phyloP scores from a whole-genome alignment of 257 asterid genomes.

The Solanum clarkiae region DNA sequence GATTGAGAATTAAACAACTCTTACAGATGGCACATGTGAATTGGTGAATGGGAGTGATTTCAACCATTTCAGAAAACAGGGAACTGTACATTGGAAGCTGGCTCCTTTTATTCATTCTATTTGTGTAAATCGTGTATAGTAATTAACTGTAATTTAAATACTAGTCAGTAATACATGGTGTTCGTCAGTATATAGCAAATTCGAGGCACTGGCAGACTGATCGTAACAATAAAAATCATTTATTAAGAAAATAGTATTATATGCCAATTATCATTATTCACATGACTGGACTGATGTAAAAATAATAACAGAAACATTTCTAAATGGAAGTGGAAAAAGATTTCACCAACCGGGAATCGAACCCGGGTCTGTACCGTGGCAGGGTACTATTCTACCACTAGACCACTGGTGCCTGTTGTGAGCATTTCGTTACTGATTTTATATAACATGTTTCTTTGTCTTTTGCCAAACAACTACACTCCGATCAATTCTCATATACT shows the following conservation, averaged over 20 bases:
- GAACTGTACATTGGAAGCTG: background rate
- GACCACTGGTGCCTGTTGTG: conserved; percentile 56
- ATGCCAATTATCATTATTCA: too few relatives aligned
- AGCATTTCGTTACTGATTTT: accelerated
- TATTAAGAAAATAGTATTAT: too few relatives aligned
- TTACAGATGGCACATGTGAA: background rate
- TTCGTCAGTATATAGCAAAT: background rate
- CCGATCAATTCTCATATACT: too few relatives aligned
- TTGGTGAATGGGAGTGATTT: background rate
- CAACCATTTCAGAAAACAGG: background rate
- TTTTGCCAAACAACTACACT: too few relatives aligned
- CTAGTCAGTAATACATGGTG: background rate
- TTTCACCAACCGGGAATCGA: conserved; percentile 91
- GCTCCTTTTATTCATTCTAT: background rate
- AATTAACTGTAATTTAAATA: background rate
- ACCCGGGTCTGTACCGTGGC: conserved; percentile 93
- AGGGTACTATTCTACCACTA: conserved; percentile 93
- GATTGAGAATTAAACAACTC: background rate
- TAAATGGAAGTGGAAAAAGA: background rate
- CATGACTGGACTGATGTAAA: too few relatives aligned
- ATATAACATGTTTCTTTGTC: too few relatives aligned
- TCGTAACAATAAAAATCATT: background rate
- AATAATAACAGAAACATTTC: too few relatives aligned
- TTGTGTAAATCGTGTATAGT: background rate
- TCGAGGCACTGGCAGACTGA: background rate